phyloP scores from a whole-genome alignment of 495 filamentous ascomycete species.

The Penicillium angulare region DNA sequence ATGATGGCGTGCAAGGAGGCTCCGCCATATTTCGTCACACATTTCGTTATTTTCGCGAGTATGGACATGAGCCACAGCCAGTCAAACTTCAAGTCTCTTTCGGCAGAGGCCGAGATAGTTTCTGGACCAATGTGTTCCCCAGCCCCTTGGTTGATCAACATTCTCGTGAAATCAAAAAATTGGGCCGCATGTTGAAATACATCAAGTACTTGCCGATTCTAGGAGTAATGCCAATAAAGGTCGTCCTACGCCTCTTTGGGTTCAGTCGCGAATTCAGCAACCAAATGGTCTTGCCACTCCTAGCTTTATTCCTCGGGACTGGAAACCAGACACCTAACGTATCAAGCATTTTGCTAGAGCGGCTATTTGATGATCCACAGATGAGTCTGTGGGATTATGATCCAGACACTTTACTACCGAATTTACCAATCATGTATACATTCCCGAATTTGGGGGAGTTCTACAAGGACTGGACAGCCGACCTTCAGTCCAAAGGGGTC shows the following conservation, averaged over 20 bases:
- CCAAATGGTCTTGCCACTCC: constrained; percentile 68
- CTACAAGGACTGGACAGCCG: constrained; percentile 65
- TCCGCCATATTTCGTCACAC: constrained; percentile 80
- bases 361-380: constrained; percentile 70
- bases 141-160: constrained; percentile 63
- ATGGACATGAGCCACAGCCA: constrained; percentile 64
- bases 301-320: constrained; percentile 77
- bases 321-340: constrained; percentile 80
- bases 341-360: constrained; percentile 69
- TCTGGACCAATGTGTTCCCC: constrained; percentile 83
- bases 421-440: constrained; percentile 76
- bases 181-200: constrained; percentile 62
- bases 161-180: constrained; percentile 63
- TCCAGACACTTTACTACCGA: constrained; percentile 63
- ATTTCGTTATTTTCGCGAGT: constrained; percentile 69
- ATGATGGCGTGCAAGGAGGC: constrained; percentile 83
- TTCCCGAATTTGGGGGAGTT: constrained; percentile 74
- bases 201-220: constrained; percentile 70
- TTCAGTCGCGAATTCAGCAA: constrained; percentile 75
- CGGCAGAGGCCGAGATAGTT: constrained; percentile 67
- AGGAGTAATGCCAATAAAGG: constrained; percentile 69
- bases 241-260: constrained; percentile 65
- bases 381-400: constrained; percentile 77
- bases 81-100: constrained; percentile 80
- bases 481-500: constrained; percentile 62